Conservation (phyloP, 805 yeast species). For the Ogataea pilisensis region DNA sequence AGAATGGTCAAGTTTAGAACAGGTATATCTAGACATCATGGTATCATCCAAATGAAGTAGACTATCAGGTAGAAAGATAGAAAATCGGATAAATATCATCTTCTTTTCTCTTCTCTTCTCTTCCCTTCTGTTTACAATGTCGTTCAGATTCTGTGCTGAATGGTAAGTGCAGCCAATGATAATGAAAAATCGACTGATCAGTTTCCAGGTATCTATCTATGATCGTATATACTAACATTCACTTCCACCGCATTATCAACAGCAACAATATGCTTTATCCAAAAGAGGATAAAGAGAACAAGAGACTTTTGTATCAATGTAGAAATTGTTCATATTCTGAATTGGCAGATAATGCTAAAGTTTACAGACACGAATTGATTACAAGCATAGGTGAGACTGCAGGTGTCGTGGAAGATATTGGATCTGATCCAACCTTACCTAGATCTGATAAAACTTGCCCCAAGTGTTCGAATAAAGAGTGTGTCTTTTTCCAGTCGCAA, state of each 20-base stretch:
- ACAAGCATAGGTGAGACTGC: constrained; percentile 94
- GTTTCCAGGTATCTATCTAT: no score
- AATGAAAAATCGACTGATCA: no score
- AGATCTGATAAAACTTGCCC: constrained; percentile 94
- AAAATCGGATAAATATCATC: background rate
- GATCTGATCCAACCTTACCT: constrained; percentile 96
- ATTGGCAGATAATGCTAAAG: constrained; percentile 81
- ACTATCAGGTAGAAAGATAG: no score
- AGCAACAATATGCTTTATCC: constrained; percentile 98
- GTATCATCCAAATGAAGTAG: no score
- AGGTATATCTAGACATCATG: no score
- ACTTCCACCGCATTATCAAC: background rate
- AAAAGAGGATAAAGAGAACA: constrained; percentile 81
- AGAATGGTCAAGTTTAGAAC: no score
- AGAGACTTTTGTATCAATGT: constrained; percentile 80
- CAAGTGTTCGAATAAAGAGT: constrained; percentile 77
- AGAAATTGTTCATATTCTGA: constrained; percentile 94
- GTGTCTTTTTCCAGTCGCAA: constrained; percentile 96
- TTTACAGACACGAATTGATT: constrained; percentile 88
- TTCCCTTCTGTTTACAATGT: constrained; percentile 30
- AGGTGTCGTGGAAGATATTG: constrained; percentile 94
- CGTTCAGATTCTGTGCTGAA: constrained; percentile 93
- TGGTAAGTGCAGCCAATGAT: constrained; percentile 39
- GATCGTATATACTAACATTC: background rate
- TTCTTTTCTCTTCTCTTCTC: no score